Evolutionary conservation across 2,329 filamentous ascomycete species (phyloP).

Genomic region (Colletotrichum godetiae): DNA sequence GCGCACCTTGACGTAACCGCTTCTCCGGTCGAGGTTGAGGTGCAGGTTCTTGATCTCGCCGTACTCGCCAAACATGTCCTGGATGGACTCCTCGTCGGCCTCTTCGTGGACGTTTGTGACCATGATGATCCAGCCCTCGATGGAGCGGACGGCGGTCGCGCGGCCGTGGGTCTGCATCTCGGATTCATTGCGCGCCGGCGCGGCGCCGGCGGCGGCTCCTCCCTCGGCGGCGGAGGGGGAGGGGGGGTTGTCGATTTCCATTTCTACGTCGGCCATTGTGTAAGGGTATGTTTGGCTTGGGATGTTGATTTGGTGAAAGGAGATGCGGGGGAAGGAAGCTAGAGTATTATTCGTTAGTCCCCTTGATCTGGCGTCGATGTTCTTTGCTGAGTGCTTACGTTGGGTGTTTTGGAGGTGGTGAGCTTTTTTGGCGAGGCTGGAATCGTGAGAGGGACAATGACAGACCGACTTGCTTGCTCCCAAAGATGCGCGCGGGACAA

Average conservation of each 20-base stretch:
- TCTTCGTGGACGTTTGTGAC: conserved; percentile 91
- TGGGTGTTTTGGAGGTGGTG: not conserved
- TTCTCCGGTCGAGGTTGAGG: conserved; percentile 83
- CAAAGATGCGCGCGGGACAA: not conserved
- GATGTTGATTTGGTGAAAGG: too few relatives aligned
- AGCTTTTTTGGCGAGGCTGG: not conserved
- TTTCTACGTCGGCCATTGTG: conserved; percentile 66
- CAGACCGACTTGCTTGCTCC: not conserved
- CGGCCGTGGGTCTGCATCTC: conserved; percentile 79
- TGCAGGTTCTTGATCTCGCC: conserved; percentile 91
- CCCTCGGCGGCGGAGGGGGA: conserved; percentile 38
- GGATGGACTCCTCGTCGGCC: conserved; percentile 84
- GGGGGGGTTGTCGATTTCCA: conserved; percentile 67
- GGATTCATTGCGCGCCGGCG: conserved; percentile 61
- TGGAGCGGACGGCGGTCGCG: conserved; percentile 84
- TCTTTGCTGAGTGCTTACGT: not conserved
- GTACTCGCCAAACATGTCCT: conserved; percentile 85
- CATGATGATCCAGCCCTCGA: conserved; percentile 90
- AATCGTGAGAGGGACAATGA: not conserved
- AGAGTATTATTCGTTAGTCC: too few relatives aligned
- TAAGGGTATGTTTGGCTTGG: not conserved
- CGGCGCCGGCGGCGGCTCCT: conserved; percentile 44
- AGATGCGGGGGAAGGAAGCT: not conserved
- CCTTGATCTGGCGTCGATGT: too few relatives aligned
- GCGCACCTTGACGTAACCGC: conserved; percentile 84